Conservation (phyloP, 2,329 filamentous ascomycete species). For the Cordyceps cateniannulata region DNA sequence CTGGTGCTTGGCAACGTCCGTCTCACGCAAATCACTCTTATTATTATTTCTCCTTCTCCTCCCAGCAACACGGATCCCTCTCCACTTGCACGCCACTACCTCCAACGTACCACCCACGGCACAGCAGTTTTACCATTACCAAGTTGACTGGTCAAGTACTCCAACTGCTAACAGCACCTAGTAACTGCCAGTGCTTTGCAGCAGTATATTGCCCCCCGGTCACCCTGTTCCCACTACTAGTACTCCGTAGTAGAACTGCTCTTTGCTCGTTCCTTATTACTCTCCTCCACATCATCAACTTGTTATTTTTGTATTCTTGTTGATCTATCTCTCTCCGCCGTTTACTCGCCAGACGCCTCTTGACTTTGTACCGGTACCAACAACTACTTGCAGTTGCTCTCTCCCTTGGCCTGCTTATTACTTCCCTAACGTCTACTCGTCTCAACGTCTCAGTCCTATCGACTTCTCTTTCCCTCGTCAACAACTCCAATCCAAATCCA, state of each 20-base stretch:
- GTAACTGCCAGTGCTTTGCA: no score
- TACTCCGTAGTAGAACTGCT: no score
- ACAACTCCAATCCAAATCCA: not conserved
- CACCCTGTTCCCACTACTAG: not conserved
- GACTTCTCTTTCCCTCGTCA: not conserved
- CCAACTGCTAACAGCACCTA: no score
- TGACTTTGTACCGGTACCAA: not conserved
- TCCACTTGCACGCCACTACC: slow-evolving; percentile 7
- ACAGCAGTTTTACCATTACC: not conserved
- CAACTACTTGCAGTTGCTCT: not conserved
- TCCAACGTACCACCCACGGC: not conserved
- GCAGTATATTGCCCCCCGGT: not conserved
- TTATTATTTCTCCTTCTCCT: not conserved
- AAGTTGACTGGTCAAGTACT: no score
- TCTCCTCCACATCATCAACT: not conserved
- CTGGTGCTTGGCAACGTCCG: slow-evolving; percentile 11
- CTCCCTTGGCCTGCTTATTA: not conserved
- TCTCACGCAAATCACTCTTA: slow-evolving; percentile 6
- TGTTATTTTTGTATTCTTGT: not conserved
- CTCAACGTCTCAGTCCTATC: not conserved
- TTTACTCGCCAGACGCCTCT: not conserved
- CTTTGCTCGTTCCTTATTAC: no score
- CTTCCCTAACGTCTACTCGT: no score
- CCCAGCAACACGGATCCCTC: slow-evolving; percentile 3
- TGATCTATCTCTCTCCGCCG: not conserved